Evolutionary conservation across 2,329 filamentous ascomycete species (phyloP).

Genomic region (Ceratocystis variospora): DNA sequence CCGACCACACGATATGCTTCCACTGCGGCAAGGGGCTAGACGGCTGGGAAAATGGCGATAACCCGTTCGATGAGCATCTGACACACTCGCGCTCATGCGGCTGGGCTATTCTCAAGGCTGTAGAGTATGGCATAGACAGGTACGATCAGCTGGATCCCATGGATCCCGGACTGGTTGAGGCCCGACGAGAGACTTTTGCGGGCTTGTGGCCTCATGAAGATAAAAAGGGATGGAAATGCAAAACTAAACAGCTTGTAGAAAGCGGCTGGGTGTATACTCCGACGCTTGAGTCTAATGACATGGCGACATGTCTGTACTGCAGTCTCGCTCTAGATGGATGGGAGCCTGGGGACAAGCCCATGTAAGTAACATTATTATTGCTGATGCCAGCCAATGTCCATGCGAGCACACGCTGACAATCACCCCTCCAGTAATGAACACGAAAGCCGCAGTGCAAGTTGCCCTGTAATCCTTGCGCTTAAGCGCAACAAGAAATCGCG

Average conservation of each 20-base stretch:
- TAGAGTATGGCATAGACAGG: conserved; percentile 47
- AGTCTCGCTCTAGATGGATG: conserved; percentile 81
- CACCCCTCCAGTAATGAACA: conserved; percentile 59
- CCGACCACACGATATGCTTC: conserved; percentile 85
- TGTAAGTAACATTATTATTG: conserved; percentile 37
- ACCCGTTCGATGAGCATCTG: conserved; percentile 72
- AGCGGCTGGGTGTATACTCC: conserved; percentile 93
- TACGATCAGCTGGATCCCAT: conserved; percentile 61
- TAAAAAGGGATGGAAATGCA: conserved; percentile 81
- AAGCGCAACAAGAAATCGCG: conserved; percentile 43
- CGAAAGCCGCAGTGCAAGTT: conserved; percentile 60
- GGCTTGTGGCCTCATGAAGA: conserved; percentile 76
- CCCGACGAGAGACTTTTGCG: conserved; percentile 72
- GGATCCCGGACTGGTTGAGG: conserved; percentile 55
- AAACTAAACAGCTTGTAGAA: conserved; percentile 78
- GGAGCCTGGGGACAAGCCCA: conserved; percentile 83
- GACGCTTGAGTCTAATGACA: conserved; percentile 67
- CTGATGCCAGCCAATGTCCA: neutral
- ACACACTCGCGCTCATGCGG: conserved; percentile 71
- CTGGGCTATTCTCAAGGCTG: conserved; percentile 63
- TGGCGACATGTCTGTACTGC: conserved; percentile 85
- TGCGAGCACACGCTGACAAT: conserved; percentile 22
- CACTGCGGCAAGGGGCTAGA: conserved; percentile 72
- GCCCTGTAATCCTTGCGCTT: conserved; percentile 65
- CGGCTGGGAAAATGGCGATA: conserved; percentile 81